Conservation (phyloP, 2,329 filamentous ascomycete genomes). For the Colletotrichum incanum region DNA sequence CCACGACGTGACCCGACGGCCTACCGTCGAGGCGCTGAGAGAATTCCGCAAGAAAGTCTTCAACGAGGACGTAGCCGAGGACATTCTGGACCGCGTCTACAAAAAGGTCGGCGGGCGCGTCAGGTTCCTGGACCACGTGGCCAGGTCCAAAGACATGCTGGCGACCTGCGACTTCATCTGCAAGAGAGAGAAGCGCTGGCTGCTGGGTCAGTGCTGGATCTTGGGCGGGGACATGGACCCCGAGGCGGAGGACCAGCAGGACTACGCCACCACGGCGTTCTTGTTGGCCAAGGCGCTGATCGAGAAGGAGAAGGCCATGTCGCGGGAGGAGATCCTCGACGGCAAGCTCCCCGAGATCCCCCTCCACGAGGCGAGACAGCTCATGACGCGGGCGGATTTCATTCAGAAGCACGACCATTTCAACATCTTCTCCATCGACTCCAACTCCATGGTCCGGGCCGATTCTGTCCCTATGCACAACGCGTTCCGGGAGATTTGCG, state of each 20-base stretch:
- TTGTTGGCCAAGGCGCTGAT: conserved; percentile 71
- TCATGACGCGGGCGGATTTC: conserved; percentile 72
- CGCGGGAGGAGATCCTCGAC: conserved; percentile 43
- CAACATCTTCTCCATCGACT: conserved; percentile 72
- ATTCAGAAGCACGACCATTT: conserved; percentile 71
- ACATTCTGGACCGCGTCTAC: conserved; percentile 66
- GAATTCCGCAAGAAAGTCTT: conserved; percentile 66
- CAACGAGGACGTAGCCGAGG: conserved; percentile 56
- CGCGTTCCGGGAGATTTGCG: conserved; percentile 69
- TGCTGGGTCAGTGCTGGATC: conserved; percentile 82
- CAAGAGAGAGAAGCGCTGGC: conserved; percentile 80
- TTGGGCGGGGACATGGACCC: conserved; percentile 79
- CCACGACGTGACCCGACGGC: conserved; percentile 64
- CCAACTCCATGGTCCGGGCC: conserved; percentile 68
- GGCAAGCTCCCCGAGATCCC: conserved; percentile 68
- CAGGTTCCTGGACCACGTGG: conserved; percentile 68
- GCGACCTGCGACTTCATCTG: conserved; percentile 70
- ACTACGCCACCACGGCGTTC: conserved; percentile 70
- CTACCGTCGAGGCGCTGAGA: conserved; percentile 63
- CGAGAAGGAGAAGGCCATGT: conserved; percentile 59
- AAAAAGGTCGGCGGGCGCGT: conserved; percentile 68
- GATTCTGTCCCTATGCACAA: conserved; percentile 73
- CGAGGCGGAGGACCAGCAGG: conserved; percentile 77
- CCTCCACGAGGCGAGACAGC: conserved; percentile 63
- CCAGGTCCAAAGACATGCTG: conserved; percentile 67